These are phyloP conservation scores for Phytophthora pistaciae DNA, from an alignment of 352 stramenopile genomes.

Conservation along the genomic window DNA sequence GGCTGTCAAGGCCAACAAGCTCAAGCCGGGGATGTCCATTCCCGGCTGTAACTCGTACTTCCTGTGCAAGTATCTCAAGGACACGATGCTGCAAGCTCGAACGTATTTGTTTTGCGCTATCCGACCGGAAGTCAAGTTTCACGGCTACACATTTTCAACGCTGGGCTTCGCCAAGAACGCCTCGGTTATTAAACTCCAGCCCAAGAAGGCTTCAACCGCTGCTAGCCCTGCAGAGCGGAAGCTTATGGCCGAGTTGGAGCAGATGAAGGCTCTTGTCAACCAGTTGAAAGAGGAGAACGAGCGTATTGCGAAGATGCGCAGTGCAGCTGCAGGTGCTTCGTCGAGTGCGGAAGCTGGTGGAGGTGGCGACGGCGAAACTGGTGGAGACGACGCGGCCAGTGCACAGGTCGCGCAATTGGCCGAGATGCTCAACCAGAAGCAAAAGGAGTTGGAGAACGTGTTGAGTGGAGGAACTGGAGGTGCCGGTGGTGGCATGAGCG, in stretches of 20 bases:
- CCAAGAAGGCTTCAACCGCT: conserved; percentile 94
- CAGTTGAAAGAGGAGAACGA: conserved; percentile 89
- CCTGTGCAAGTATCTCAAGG: conserved; percentile 96
- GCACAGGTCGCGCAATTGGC: conserved; percentile 67
- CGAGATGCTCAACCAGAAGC: conserved; percentile 73
- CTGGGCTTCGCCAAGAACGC: conserved; percentile 96
- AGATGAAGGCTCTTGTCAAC: conserved; percentile 92
- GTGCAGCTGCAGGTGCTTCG: conserved; percentile 26
- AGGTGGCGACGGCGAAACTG: conserved; percentile 20
- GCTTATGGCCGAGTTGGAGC: conserved; percentile 94
- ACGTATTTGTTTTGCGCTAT: conserved; percentile 96
- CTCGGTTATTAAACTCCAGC: conserved; percentile 94
- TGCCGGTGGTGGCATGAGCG: conserved; percentile 48
- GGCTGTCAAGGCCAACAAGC: conserved; percentile 94
- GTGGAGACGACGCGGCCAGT: conserved; percentile 36
- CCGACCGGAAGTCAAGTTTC: conserved; percentile 93
- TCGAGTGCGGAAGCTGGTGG: conserved; percentile 5
- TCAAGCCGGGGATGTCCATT: conserved; percentile 94
- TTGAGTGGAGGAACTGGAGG: conserved; percentile 58
- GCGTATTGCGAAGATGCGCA: conserved; percentile 69
- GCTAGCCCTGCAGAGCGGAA: conserved; percentile 92
- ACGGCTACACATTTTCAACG: conserved; percentile 95
- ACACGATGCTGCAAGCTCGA: conserved; percentile 94
- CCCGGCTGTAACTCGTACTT: conserved; percentile 96
- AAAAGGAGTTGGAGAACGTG: conserved; percentile 77